phyloP scores from a whole-genome alignment of 2,329 filamentous ascomycete genomes.

The Rosellinia necatrix region DNA sequence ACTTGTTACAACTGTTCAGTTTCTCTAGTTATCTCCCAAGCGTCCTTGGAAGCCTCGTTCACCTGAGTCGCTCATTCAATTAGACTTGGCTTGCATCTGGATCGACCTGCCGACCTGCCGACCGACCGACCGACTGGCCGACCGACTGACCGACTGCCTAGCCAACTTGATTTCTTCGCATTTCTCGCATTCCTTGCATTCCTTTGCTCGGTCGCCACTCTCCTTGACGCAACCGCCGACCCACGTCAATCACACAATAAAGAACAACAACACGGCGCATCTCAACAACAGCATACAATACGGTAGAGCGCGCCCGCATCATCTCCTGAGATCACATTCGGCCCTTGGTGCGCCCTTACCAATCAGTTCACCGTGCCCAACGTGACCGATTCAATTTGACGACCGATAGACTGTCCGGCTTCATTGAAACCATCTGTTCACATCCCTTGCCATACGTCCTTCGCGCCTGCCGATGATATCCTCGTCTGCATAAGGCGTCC shows the following conservation, averaged over 20 bases:
- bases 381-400: background rate
- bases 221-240: constrained; percentile 4
- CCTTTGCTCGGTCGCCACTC: background rate
- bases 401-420: background rate
- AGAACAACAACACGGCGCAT: background rate
- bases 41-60: constrained; percentile 11
- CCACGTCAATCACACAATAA: background rate
- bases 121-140: too few species aligned
- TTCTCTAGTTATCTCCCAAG: constrained; percentile 1
- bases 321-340: background rate
- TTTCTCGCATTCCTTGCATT: background rate
- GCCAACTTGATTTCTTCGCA: background rate
- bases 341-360: background rate
- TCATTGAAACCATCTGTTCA: background rate
- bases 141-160: too few species aligned
- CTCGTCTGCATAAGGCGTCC: constrained; percentile 1
- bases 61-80: constrained; percentile 24
- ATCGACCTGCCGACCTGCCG: too few species aligned
- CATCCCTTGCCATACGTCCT: background rate
- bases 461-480: constrained; percentile 8
- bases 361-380: background rate
- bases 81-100: constrained; percentile 6
- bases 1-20: constrained; percentile 1
- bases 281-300: background rate
- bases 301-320: background rate